Conservation (phyloP, 208 protist species). For the Endotrypanum monterogeii region DNA sequence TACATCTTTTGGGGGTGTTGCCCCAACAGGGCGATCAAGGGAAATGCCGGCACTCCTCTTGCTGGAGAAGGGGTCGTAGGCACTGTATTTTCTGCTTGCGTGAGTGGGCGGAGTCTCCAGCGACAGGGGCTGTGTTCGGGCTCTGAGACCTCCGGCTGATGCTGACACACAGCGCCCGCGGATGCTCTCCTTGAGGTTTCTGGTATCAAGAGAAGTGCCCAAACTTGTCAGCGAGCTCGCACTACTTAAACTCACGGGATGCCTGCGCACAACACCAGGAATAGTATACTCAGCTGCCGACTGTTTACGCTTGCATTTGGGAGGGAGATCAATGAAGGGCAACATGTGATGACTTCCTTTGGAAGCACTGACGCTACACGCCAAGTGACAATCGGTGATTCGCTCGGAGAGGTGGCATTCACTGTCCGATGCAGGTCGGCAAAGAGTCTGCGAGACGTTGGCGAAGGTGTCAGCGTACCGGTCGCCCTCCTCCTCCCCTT, state of each 20-base stretch:
- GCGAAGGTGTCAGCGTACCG: background rate
- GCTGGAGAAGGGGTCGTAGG: background rate
- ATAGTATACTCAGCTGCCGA: background rate
- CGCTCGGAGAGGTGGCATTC: background rate
- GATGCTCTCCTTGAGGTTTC: conserved; percentile 1
- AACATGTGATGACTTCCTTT: background rate
- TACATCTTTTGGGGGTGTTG: background rate
- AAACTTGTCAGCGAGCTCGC: background rate
- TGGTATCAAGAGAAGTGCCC: background rate
- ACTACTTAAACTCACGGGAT: background rate
- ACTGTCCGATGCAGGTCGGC: background rate
- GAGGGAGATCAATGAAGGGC: background rate
- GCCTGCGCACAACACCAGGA: background rate
- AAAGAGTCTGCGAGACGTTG: background rate
- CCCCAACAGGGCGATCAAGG: background rate
- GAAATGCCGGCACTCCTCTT: background rate
- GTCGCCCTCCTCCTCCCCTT: background rate
- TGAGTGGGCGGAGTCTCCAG: background rate
- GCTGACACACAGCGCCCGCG: background rate
- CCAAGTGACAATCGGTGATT: background rate
- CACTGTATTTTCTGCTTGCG: background rate
- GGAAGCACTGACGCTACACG: conserved; percentile 4
- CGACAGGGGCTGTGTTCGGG: background rate
- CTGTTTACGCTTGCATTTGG: background rate
- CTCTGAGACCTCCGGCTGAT: background rate